A percentile compares a stretch with the other conserved stretches of the same genome.
These are phyloP conservation scores for Dryadomyces quercivorus DNA, from an alignment of 2,329 filamentous ascomycete genomes.

Conservation along the genomic window DNA sequence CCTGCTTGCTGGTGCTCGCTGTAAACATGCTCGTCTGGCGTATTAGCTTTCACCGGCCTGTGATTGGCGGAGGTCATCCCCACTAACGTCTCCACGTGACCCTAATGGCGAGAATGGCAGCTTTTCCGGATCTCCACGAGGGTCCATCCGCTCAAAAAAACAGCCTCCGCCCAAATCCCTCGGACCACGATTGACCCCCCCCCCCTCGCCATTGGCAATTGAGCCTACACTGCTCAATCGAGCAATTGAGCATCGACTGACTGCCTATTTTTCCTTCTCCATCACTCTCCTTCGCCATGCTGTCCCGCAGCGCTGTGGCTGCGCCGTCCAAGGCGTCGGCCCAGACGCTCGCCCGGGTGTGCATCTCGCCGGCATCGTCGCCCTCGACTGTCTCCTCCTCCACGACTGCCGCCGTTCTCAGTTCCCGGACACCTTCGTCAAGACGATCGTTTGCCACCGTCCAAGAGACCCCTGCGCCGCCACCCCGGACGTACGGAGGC, in stretches of 20 bases:
- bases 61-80: slow-evolving; percentile 7
- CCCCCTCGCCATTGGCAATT: slow-evolving; percentile 2
- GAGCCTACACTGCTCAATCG: slow-evolving; percentile 5
- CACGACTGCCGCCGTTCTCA: background rate
- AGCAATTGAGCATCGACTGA: background rate
- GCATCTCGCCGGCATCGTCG: slow-evolving; percentile 24
- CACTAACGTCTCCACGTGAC: slow-evolving; percentile 8
- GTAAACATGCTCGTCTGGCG: background rate
- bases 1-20: background rate
- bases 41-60: slow-evolving; percentile 12
- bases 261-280: background rate
- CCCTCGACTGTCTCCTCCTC: slow-evolving; percentile 2
- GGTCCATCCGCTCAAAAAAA: background rate
- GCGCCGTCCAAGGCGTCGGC: slow-evolving; percentile 17
- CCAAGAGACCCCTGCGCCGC: slow-evolving; percentile 52
- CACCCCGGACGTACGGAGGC: slow-evolving; percentile 69
- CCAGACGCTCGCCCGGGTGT: slow-evolving; percentile 26
- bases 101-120: slow-evolving; percentile 2
- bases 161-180: slow-evolving; percentile 1
- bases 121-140: slow-evolving; percentile 11
- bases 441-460: slow-evolving; percentile 64
- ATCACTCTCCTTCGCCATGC: slow-evolving; percentile 3
- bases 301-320: slow-evolving; percentile 9
- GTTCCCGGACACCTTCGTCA: background rate
- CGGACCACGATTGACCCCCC: background rate